These are phyloP conservation scores for Paecilomyces variotii DNA, from an alignment of 2,329 filamentous ascomycete species.

Conservation along the genomic window DNA sequence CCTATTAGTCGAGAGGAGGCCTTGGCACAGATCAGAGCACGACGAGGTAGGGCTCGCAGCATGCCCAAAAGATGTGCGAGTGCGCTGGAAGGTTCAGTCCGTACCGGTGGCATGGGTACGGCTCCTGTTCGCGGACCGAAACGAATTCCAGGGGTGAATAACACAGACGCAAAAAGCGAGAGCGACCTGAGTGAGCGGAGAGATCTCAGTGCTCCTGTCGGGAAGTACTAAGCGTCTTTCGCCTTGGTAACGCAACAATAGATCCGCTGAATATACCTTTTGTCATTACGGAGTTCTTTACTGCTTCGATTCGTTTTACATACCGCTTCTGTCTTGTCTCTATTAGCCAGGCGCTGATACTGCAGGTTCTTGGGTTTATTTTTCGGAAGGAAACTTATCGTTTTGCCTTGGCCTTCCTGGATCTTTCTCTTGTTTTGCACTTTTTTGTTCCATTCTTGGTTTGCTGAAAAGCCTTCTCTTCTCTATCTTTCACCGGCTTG, in stretches of 20 bases:
- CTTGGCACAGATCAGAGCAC: slow-evolving; percentile 41
- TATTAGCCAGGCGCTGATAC: background rate
- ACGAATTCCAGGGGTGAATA: slow-evolving; percentile 26
- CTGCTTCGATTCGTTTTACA: background rate
- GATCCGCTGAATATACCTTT: background rate
- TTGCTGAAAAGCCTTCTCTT: background rate
- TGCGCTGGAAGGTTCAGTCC: slow-evolving; percentile 26
- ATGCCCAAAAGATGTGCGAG: slow-evolving; percentile 33
- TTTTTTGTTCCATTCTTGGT: background rate
- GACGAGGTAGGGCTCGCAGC: slow-evolving; percentile 38
- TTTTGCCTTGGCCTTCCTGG: no score
- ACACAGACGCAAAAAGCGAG: slow-evolving; percentile 19
- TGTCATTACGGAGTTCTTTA: background rate
- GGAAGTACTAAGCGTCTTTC: slow-evolving; percentile 16
- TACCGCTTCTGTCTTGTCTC: background rate
- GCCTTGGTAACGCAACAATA: background rate
- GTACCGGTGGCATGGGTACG: slow-evolving; percentile 15
- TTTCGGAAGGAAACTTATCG: background rate
- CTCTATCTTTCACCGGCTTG: background rate
- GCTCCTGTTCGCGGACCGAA: slow-evolving; percentile 19
- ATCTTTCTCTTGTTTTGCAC: background rate
- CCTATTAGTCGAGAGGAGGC: slow-evolving; percentile 41
- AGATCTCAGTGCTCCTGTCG: slow-evolving; percentile 31
- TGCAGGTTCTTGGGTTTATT: background rate
- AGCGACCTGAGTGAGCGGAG: slow-evolving; percentile 22